These are phyloP conservation scores for Colletotrichum tropicicola DNA, from an alignment of 2,329 filamentous ascomycete species.

Conservation along the genomic window DNA sequence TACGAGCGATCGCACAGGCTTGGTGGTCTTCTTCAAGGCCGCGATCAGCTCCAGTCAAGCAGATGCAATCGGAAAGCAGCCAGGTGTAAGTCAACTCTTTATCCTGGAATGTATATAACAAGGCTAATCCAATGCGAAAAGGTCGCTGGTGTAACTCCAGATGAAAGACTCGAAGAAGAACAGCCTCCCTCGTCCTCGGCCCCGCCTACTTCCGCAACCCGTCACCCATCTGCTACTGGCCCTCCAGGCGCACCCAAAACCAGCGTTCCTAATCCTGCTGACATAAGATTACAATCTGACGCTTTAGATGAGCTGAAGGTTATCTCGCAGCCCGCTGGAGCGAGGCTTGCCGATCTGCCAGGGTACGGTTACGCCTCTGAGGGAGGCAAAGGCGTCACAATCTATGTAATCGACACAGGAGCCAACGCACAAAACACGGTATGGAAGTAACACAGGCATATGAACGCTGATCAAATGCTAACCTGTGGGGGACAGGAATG, in stretches of 20 bases:
- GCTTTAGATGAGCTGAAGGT: constrained; percentile 12
- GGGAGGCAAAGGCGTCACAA: constrained; percentile 5
- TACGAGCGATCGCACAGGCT: constrained; percentile 1
- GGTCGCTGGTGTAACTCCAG: not conserved
- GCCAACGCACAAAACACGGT: not conserved
- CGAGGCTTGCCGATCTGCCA: not conserved
- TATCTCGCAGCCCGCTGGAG: constrained; percentile 8
- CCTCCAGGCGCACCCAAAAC: not conserved
- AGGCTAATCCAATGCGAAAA: not conserved
- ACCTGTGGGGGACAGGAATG: constrained; percentile 9
- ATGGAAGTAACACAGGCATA: not conserved
- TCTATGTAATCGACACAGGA: constrained; percentile 8
- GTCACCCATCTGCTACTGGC: not conserved
- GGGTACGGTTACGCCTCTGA: constrained; percentile 9
- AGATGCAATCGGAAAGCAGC: not conserved
- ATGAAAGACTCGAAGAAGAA: not conserved
- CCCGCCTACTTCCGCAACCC: not conserved
- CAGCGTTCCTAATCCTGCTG: not conserved
- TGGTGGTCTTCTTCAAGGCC: constrained; percentile 4
- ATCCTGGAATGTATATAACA: not conserved
- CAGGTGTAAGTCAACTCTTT: constrained; percentile 4
- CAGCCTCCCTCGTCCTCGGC: not conserved
- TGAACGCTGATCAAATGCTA: not conserved
- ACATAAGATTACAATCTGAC: not conserved
- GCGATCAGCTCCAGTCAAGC: not conserved